phyloP scores from a whole-genome alignment of 768 basidiomycete species.

The Albatrellus ellisii region DNA sequence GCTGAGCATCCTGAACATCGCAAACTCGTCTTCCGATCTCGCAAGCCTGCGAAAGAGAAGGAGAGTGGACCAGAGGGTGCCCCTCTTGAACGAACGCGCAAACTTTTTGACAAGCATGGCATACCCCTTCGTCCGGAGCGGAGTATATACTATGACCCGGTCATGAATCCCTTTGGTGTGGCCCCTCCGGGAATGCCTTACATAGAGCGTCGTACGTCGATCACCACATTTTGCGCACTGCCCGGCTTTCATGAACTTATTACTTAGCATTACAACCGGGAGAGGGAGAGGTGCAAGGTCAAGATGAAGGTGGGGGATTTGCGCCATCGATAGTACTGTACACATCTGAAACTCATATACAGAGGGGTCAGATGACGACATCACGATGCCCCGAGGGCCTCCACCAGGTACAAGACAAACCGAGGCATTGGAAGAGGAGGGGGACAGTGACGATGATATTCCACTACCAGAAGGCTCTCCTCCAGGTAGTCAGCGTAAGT shows the following conservation, averaged over 20 bases:
- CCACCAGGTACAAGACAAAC: constrained; percentile 29
- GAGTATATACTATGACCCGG: constrained; percentile 84
- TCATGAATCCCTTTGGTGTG: constrained; percentile 89
- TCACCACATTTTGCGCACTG: background rate
- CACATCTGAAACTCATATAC: background rate
- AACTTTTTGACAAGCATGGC: constrained; percentile 72
- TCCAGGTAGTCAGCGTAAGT: constrained; percentile 19
- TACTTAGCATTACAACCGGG: constrained; percentile 41
- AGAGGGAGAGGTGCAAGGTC: constrained; percentile 34
- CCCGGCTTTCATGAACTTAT: constrained; percentile 1
- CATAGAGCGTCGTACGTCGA: constrained; percentile 60
- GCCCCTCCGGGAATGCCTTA: constrained; percentile 98
- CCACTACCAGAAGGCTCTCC: constrained; percentile 54
- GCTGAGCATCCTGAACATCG: constrained; percentile 89
- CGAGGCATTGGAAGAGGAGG: constrained; percentile 7
- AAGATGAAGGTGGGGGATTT: background rate
- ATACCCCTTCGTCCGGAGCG: constrained; percentile 83
- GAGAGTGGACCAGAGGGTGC: constrained; percentile 25
- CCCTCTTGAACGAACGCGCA: constrained; percentile 36
- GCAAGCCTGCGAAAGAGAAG: constrained; percentile 28
- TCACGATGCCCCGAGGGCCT: constrained; percentile 50
- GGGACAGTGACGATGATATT: constrained; percentile 40
- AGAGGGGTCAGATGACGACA: constrained; percentile 38
- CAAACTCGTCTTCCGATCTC: constrained; percentile 61
- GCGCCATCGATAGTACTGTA: background rate